Evolutionary conservation across 495 filamentous ascomycete species (phyloP), one percentile per base, ranked within the genome.

Genomic region (Astrothelium subdiscretum): DNA sequence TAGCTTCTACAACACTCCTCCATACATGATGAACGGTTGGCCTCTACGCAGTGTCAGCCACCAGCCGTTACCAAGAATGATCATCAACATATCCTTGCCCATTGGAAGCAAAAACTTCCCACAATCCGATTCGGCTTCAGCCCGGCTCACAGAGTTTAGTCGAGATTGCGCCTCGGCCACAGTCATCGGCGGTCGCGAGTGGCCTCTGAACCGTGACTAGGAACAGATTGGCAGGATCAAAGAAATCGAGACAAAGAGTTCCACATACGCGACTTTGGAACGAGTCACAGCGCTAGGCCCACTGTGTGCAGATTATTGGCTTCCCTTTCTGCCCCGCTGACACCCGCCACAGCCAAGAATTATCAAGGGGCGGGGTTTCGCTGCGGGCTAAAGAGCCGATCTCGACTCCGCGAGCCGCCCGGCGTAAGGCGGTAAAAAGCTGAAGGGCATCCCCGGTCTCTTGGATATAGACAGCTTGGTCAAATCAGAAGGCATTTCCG

Each of bases 381-480:
- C 48, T 54, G 48, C 48, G 48, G 48, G 48, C 48, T 54, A 54
- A 20, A 29, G 48, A 54, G 48, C 48, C 29, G 48, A 54, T 54
- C 48, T 54, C 48, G 48, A 54, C 48, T 54, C 48, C 48, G 48
- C 4, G 48, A 54, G 20, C 48, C 48, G 48, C 48, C 48, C 48
- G 48, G 48, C 48, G 48, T 54, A 54, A 54, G 48, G 48, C 48
- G 48, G 48, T 54, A 54, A 54, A 54, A 20, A 24, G 35, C 35
- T 38, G 35, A 38, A 8, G 8, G 24, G 48, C 26, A 3, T 5
- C 12, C 48, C 48, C 48, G 48, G 8, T 10, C 24, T 4, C 48
- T 11, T 26, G 48, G 48, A 54, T 54, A 15, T 29, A 24, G 15
- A 6, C 24, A 29, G 24, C 48, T 24, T 54, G 48, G 48, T 54